Evolutionary conservation across 306 rosid genomes (phyloP), one percentile per base, ranked within the genome.

Genomic region (Parietaria judaica): DNA sequence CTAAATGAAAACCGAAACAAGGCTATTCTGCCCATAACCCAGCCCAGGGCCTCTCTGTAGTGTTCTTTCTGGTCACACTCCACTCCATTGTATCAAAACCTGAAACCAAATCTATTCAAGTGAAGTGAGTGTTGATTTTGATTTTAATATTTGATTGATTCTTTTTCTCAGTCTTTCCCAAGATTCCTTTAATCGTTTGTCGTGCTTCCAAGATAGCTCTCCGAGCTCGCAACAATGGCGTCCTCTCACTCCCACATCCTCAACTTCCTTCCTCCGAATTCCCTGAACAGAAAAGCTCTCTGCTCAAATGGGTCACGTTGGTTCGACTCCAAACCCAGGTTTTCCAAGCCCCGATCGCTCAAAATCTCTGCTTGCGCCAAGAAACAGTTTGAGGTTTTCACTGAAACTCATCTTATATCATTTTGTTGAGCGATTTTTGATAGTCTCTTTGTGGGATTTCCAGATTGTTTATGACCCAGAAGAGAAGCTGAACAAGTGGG

Each of bases 391-490:
- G 90, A 88, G 95, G 97, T 90, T 36, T 60, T 35, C 35, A 16
- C 11, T 48, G 11, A 23, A 23, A 23, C 31, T 23, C 31, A 23
- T 34, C 14, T 45, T 36, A 7, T 9, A 14, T 52, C 6, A 7
- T 44, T 46, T 15, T 14, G 31, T 45, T 4, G 63, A 41, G 17
- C 15, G n/a, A 23, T 59, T 0, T 31, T 36, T 44, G 2, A 45
- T 15, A 23, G 31, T 23, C 31, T 23, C 16, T 61, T 60, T 74
- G 78, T 14, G 77, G 69, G 54, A 59, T 66, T 23, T 71, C 70
- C 76, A 90, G 96, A 63, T 91, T 73, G 86, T 72, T 48, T 88
- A 83, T 75, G 77, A 88, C 71, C 88, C 82, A 74, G 95, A 92
- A 65, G 85, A 70, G 82, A 84, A 90, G 81, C 63, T 88, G 55